phyloP scores from a whole-genome alignment of 257 asterid species.

The Petunia secreta region DNA sequence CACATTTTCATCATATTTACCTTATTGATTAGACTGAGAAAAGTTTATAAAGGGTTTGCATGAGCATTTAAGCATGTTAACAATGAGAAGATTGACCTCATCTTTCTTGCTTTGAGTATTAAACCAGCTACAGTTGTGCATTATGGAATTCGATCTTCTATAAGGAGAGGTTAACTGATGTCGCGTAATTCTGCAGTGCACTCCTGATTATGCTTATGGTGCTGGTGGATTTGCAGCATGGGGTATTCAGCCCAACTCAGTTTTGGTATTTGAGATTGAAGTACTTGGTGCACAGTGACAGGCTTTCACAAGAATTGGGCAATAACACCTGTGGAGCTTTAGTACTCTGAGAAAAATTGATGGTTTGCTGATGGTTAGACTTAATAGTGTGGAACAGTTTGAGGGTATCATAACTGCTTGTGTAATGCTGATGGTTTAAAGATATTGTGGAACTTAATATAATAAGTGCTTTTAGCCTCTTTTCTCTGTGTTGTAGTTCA shows the following conservation, averaged over 20 bases:
- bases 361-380: not conserved
- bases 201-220: slow-evolving; percentile 95
- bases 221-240: slow-evolving; percentile 81
- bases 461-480: not conserved
- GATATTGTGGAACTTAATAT: not conserved
- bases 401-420: not conserved
- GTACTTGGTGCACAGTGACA: slow-evolving; percentile 58
- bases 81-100: not conserved
- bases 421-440: slow-evolving; percentile 1
- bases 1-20: not conserved
- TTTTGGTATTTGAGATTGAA: slow-evolving; percentile 84
- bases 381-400: not conserved
- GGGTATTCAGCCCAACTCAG: slow-evolving; percentile 94
- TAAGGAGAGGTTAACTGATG: not conserved
- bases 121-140: not conserved
- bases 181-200: slow-evolving; percentile 65
- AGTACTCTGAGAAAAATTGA: not conserved
- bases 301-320: not conserved
- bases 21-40: not conserved
- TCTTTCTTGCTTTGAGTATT: not conserved
- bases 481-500: not conserved
- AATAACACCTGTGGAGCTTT: not conserved
- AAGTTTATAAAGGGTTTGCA: not conserved
- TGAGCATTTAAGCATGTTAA: not conserved
- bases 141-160: slow-evolving; percentile 14